These are phyloP conservation scores for Colletotrichum limetticola DNA, from an alignment of 2,329 filamentous ascomycete species.

Conservation along the genomic window DNA sequence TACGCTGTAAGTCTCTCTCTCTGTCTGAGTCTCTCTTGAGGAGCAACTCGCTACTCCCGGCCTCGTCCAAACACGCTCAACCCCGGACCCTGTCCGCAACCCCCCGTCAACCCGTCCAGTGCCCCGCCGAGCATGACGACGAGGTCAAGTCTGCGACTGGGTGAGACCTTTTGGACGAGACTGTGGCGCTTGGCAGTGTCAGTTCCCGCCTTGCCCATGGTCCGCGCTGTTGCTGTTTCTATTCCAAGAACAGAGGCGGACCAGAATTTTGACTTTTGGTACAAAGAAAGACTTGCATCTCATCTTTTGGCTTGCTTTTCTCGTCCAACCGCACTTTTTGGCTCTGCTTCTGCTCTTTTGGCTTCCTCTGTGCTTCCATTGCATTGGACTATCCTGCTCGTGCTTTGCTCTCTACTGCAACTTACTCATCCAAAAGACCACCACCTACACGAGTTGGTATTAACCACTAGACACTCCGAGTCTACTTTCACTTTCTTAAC, in stretches of 20 bases:
- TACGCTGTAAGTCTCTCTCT: not conserved
- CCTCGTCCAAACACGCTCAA: conserved; percentile 15
- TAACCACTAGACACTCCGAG: not conserved
- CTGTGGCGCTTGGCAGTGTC: conserved; percentile 36
- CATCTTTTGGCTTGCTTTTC: not conserved
- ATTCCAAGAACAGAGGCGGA: conserved; percentile 25
- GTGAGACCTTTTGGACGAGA: conserved; percentile 29
- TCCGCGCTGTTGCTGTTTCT: conserved; percentile 28
- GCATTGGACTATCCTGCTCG: not conserved
- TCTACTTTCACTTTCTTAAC: not conserved
- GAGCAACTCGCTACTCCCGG: not conserved
- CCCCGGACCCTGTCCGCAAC: conserved; percentile 20
- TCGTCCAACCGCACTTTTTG: not conserved
- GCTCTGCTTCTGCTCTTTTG: not conserved
- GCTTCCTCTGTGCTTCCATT: not conserved
- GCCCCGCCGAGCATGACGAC: conserved; percentile 29
- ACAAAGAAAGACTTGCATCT: conserved; percentile 26
- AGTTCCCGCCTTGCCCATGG: conserved; percentile 28
- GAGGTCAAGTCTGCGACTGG: conserved; percentile 30
- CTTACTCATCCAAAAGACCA: conserved; percentile 24
- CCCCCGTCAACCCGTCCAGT: conserved; percentile 4
- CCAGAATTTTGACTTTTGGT: conserved; percentile 25
- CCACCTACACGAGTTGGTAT: not conserved
- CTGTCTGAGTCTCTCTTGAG: too few species aligned
- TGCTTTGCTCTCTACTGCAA: not conserved